Base-by-base conservation (phyloP, 768 basidiomycete genomes). In the Rhodotorula diobovata region DNA sequence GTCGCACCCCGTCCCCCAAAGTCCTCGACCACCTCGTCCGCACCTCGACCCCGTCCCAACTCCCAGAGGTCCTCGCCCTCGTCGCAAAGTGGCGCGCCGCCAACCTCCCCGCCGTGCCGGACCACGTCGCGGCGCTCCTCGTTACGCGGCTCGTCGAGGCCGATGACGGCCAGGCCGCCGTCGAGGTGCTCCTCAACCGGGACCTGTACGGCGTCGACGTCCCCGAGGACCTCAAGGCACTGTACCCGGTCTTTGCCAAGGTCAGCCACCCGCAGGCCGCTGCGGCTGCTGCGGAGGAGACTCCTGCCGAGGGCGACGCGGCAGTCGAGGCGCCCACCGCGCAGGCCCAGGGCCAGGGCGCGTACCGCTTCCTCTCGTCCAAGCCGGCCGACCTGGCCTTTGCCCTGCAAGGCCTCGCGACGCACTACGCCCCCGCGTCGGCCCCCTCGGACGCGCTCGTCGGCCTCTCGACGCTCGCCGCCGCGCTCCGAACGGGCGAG, bases 401-500 rank as follows among this genome's bases (percentile, higher is more conserved):
- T 56, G 51, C 48, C 34, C 66, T 71, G 18, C 46, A 63, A 30
- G 53, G 30, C 34, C 61, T 63, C 34, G 21, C 56, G 11, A 32
- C 1, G 21, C 62, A 63, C 20, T 50, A 71, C 61, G 30, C 23
- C 25, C 66, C 65, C 4, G 20, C 18, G 5, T 10, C 50, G 30
- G 32, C 43, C n/a, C 0, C 57, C 5, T 1, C 6, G 20, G 62
- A 71, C 57, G 11, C 56, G 8, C 32, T 71, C 66, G 46, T 59
- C 30, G 66, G 63, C 61, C 39, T 71, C 20, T 25, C 63, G n/a
- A 71, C 69, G 28, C 64, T 71, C 65, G 16, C 61, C 34, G 55
- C 55, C 30, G 14, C 18, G 5, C 30, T 56, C n/a, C 56, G 48
- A n/a, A 14, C 20, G 41, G 37, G 35, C 53, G 46, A 56, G 34